Evolutionary conservation across 257 asterid genomes (phyloP).

Genomic region (Gentiana dahurica): DNA sequence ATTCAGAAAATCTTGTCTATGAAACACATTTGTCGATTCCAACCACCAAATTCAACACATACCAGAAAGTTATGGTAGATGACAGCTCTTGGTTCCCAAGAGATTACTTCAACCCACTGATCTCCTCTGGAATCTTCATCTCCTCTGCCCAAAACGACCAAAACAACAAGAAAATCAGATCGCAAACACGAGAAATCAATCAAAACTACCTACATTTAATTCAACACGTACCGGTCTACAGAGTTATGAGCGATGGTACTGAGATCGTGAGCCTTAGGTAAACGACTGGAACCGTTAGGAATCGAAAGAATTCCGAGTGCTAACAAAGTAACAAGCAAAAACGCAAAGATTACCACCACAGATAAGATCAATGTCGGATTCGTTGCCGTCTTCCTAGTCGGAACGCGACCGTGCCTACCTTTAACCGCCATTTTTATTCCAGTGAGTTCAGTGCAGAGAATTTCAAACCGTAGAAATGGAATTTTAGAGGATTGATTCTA

Average conservation of each 20-base stretch:
- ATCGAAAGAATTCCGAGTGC: slow-evolving; percentile 50
- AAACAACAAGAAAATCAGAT: neutral
- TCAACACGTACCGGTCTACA: slow-evolving; percentile 29
- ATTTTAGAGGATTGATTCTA: too few species aligned
- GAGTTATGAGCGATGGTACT: slow-evolving; percentile 48
- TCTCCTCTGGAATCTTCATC: slow-evolving; percentile 48
- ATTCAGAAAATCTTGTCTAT: neutral
- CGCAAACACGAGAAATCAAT: neutral
- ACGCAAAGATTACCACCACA: slow-evolving; percentile 36
- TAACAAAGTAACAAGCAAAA: slow-evolving; percentile 40
- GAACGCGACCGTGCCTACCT: slow-evolving; percentile 46
- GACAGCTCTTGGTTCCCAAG: slow-evolving; percentile 96
- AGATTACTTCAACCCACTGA: slow-evolving; percentile 89
- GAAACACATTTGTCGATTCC: too few species aligned
- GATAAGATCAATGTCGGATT: slow-evolving; percentile 37
- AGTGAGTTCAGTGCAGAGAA: too few species aligned
- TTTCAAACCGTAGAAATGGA: too few species aligned
- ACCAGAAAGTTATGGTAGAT: slow-evolving; percentile 86
- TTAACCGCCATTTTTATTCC: slow-evolving; percentile 49
- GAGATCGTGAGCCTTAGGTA: slow-evolving; percentile 59
- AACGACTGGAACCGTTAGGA: slow-evolving; percentile 42
- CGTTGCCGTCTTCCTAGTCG: slow-evolving; percentile 34
- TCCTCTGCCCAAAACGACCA: slow-evolving; percentile 22
- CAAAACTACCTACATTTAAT: slow-evolving; percentile 5
- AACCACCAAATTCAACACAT: slow-evolving; percentile 1